phyloP scores from a whole-genome alignment of 129 eudicot species.

The Calendula officinalis region DNA sequence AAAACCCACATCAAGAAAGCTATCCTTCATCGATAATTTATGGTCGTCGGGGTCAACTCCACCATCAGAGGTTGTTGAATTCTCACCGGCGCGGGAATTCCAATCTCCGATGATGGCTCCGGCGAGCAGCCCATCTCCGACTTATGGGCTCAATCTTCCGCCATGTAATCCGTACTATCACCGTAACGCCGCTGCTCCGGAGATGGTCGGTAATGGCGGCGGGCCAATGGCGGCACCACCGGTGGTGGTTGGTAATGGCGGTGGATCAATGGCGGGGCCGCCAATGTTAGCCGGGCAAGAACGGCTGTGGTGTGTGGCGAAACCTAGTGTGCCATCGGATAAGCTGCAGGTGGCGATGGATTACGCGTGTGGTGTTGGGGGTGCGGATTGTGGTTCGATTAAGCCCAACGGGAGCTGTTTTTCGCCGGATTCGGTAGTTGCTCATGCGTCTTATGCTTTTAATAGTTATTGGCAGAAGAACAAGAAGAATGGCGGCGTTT shows the following conservation, averaged over 20 bases:
- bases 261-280: slow-evolving; percentile 26
- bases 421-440: slow-evolving; percentile 72
- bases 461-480: slow-evolving; percentile 98
- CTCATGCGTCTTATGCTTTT: slow-evolving; percentile 99
- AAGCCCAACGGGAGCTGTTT: slow-evolving; percentile 66
- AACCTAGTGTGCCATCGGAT: slow-evolving; percentile 94
- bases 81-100: slow-evolving; percentile 43
- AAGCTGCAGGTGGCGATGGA: slow-evolving; percentile 85
- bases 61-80: slow-evolving; percentile 23
- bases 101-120: slow-evolving; percentile 47
- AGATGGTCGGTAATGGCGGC: slow-evolving; percentile 10
- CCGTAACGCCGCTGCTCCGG: slow-evolving; percentile 20
- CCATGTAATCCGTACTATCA: slow-evolving; percentile 59
- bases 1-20: slow-evolving; percentile 55
- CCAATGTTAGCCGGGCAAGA: slow-evolving; percentile 27
- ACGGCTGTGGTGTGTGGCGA: slow-evolving; percentile 93
- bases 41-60: slow-evolving; percentile 31
- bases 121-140: slow-evolving; percentile 36
- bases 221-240: slow-evolving; percentile 17
- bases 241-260: slow-evolving; percentile 3
- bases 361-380: slow-evolving; percentile 90
- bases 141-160: slow-evolving; percentile 48
- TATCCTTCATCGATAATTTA: slow-evolving; percentile 38
- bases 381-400: slow-evolving; percentile 81
- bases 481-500: slow-evolving; percentile 69